Conservation (phyloP, 179 eudicot genomes). For the Spinacia oleracea region DNA sequence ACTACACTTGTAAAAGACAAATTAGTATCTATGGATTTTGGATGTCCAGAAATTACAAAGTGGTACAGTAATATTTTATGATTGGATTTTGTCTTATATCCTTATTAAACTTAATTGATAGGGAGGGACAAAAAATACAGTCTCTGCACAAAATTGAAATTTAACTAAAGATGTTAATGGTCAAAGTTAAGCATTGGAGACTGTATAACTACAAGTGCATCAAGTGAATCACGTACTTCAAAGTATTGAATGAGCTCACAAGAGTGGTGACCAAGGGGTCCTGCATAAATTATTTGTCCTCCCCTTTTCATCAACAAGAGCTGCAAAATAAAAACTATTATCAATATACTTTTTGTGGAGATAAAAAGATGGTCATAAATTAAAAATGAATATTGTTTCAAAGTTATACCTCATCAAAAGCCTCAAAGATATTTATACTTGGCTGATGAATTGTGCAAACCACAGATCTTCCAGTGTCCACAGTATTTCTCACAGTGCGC, state of each 20-base stretch:
- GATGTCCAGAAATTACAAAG: too few relatives aligned
- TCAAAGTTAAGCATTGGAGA: too few relatives aligned
- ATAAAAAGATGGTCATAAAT: neutral
- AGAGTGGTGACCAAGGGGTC: conserved; percentile 31
- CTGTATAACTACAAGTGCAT: too few relatives aligned
- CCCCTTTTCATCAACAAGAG: conserved; percentile 32
- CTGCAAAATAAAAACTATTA: conserved; percentile 15
- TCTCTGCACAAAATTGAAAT: too few relatives aligned
- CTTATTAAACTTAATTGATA: too few relatives aligned
- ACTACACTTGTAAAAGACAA: too few relatives aligned
- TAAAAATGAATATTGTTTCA: neutral
- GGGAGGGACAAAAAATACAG: too few relatives aligned
- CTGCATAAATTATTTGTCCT: conserved; percentile 32
- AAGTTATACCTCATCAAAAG: conserved; percentile 38
- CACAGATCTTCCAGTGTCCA: conserved; percentile 42
- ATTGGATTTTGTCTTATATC: too few relatives aligned
- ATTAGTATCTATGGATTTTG: too few relatives aligned
- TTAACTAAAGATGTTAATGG: too few relatives aligned
- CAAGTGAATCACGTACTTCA: conserved; percentile 17
- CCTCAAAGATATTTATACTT: conserved; percentile 42
- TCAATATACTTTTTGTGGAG: neutral
- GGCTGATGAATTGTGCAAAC: conserved; percentile 48
- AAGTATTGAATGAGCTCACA: conserved; percentile 29
- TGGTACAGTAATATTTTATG: too few relatives aligned
- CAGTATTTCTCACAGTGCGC: conserved; percentile 44